phyloP scores from a whole-genome alignment of 495 filamentous ascomycete species.

The Neurospora sp. region DNA sequence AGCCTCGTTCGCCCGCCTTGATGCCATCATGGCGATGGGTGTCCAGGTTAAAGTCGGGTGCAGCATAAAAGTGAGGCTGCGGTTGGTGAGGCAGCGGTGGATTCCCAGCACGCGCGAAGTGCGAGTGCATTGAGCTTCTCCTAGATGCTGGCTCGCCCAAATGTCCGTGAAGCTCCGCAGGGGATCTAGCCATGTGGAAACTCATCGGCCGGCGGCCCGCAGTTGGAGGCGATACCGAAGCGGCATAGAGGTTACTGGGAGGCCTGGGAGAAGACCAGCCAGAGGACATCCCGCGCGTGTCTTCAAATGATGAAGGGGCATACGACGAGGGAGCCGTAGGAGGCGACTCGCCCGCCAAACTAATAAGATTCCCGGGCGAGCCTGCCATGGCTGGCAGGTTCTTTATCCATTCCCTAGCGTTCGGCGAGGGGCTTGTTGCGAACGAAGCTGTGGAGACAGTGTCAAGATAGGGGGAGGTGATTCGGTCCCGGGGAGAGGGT shows the following conservation, averaged over 20 bases:
- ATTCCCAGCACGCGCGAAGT: conserved; percentile 36
- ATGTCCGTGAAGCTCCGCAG: conserved; percentile 34
- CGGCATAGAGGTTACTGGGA: conserved; percentile 25
- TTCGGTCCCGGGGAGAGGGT: conserved; percentile 10
- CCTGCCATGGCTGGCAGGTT: conserved; percentile 36
- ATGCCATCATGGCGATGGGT: conserved; percentile 40
- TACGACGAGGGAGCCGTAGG: conserved; percentile 45
- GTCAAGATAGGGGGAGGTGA: conserved; percentile 32
- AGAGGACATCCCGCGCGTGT: conserved; percentile 30
- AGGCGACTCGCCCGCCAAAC: conserved; percentile 42
- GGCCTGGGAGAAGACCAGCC: conserved; percentile 33
- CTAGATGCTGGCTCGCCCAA: conserved; percentile 27
- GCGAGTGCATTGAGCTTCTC: conserved; percentile 52
- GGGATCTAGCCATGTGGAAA: conserved; percentile 38
- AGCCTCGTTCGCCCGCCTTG: conserved; percentile 52
- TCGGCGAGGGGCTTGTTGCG: conserved; percentile 36
- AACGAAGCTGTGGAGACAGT: conserved; percentile 34
- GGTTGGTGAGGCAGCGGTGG: conserved; percentile 74
- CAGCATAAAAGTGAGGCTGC: conserved; percentile 60
- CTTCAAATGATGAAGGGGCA: conserved; percentile 43
- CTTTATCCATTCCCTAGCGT: conserved; percentile 43
- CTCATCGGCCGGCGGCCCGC: conserved; percentile 36
- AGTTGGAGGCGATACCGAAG: conserved; percentile 39
- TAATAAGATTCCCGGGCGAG: conserved; percentile 46
- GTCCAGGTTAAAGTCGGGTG: conserved; percentile 58